A percentile compares a stretch with the other conserved stretches of the same genome.
Conservation (phyloP, 2,329 filamentous ascomycete genomes). For the Trichoderma koningiopsis region DNA sequence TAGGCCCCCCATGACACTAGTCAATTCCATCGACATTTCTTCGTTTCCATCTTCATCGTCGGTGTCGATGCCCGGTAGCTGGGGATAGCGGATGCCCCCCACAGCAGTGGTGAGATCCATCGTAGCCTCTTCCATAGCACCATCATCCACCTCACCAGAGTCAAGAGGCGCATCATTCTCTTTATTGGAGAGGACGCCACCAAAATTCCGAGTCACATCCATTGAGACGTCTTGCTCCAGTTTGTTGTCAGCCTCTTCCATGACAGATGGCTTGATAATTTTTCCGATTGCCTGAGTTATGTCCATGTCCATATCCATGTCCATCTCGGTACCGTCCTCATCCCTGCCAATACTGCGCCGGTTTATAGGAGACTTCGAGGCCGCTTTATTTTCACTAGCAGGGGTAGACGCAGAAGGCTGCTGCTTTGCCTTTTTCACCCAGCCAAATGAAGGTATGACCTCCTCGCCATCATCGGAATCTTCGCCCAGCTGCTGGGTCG, state of each 20-base stretch:
- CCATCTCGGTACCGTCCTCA: slow-evolving; percentile 37
- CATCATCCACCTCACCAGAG: slow-evolving; percentile 37
- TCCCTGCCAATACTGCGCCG: slow-evolving; percentile 25
- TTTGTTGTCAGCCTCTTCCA: slow-evolving; percentile 45
- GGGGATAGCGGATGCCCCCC: slow-evolving; percentile 62
- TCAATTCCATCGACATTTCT: slow-evolving; percentile 80
- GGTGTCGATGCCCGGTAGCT: slow-evolving; percentile 39
- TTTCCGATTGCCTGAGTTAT: slow-evolving; percentile 60
- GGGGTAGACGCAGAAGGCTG: slow-evolving; percentile 38
- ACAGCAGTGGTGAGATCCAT: slow-evolving; percentile 87
- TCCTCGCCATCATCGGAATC: slow-evolving; percentile 67
- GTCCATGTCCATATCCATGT: slow-evolving; percentile 49
- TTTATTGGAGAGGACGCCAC: slow-evolving; percentile 67
- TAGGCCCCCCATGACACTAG: slow-evolving; percentile 63
- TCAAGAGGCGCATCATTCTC: slow-evolving; percentile 13
- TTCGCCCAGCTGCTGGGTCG: slow-evolving; percentile 57
- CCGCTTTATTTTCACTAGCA: slow-evolving; percentile 44
- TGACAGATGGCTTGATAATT: slow-evolving; percentile 46
- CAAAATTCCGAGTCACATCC: slow-evolving; percentile 86
- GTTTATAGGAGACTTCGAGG: slow-evolving; percentile 38
- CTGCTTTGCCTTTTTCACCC: slow-evolving; percentile 60
- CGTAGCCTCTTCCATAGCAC: slow-evolving; percentile 46
- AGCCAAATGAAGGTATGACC: slow-evolving; percentile 75
- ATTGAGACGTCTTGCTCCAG: slow-evolving; percentile 78
- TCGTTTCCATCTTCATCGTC: slow-evolving; percentile 55